Evolutionary conservation across 257 asterid species (phyloP), one percentile per base, ranked within the genome.

Genomic region (Knoxia roxburghii): DNA sequence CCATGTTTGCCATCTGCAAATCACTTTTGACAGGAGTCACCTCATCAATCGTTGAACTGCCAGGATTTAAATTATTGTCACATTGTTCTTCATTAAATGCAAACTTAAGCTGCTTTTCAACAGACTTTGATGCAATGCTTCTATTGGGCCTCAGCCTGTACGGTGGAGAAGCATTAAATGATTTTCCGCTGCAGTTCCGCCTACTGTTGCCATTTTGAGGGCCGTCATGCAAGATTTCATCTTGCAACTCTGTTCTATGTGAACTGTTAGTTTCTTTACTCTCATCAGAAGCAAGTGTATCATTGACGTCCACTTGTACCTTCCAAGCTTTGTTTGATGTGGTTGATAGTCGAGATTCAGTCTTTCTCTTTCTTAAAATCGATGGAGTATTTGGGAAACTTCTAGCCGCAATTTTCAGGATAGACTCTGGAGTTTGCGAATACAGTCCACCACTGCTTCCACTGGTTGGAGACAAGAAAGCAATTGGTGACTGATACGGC

Each of bases 61-160:
- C 81, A 74, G 79, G 70, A 74, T 76, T 82, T 12, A 64, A 55
- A 61, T 57, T 67, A 46, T 51, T 74, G 52, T 79, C 80, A 35
- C 50, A 26, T 56, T 75, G 79, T 73, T 83, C 95, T 32, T 41
- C 68, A 56, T 69, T 66, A 59, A 69, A 45, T 53, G 85, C 65
- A 70, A 94, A 94, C 68, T 87, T 87, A 50, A 94, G 99, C 86
- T 90, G 92, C 89, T 90, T 90, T 87, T 91, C 99, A 35, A 94
- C 84, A 32, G 96, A 88, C 76, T 85, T 88, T 57, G 77, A 64
- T 61, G 78, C 83, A n/a, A 85, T 83, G 61, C 89, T 86, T 64
- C 97, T 77, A 76, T 84, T 85, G 53, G 81, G 82, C 68, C 83
- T 85, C 69, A 88, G 72, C 75, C 96, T 88, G 75, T 85, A 90